These are phyloP conservation scores for Clitopilus passeckerianus DNA, from an alignment of 768 basidiomycete species.

Conservation along the genomic window DNA sequence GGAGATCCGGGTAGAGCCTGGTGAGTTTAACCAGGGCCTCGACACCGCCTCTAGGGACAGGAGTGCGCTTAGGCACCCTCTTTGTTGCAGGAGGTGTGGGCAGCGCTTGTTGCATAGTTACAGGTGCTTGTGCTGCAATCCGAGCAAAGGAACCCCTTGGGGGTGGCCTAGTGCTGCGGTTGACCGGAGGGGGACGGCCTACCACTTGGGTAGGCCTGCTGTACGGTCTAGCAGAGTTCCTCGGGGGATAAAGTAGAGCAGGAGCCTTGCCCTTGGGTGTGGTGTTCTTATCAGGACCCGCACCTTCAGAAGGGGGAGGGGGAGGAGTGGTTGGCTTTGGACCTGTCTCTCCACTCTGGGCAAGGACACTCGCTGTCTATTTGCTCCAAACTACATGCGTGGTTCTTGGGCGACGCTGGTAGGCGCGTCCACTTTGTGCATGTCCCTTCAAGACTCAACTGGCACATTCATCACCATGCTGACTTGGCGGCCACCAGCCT, in stretches of 20 bases:
- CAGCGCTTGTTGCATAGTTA: neutral
- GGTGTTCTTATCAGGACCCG: neutral
- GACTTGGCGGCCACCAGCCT: no score
- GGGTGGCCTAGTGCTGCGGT: neutral
- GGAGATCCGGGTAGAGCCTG: no score
- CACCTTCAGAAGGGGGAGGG: neutral
- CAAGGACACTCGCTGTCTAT: no score
- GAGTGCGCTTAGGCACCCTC: no score
- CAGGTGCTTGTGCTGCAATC: neutral
- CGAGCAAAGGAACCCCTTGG: neutral
- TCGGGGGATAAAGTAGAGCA: no score
- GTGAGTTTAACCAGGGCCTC: no score
- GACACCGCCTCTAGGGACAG: no score
- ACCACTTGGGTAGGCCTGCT: neutral
- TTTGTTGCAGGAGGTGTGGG: neutral
- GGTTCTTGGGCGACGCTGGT: no score
- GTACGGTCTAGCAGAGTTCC: neutral
- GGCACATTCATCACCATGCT: no score
- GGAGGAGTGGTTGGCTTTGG: neutral
- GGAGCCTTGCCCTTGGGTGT: no score
- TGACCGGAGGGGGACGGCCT: neutral
- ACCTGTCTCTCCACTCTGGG: neutral
- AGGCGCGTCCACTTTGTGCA: no score
- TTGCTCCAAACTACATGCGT: no score
- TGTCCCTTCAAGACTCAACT: neutral